These are phyloP conservation scores for Trichoderma pleuroti DNA, from an alignment of 2,329 filamentous ascomycete genomes.

Conservation along the genomic window DNA sequence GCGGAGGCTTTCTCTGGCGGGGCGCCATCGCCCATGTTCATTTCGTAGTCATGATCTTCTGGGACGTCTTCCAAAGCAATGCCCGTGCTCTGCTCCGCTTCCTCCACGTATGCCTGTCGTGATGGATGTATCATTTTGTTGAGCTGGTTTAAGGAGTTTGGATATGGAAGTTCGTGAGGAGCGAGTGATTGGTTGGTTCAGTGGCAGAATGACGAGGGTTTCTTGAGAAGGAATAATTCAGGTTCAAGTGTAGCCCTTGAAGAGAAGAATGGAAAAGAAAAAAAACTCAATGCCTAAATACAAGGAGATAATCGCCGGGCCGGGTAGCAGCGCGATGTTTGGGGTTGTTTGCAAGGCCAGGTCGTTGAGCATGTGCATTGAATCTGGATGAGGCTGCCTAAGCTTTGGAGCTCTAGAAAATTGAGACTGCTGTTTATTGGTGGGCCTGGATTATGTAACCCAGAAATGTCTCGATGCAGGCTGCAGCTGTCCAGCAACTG, in stretches of 20 bases:
- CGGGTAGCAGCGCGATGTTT: background rate
- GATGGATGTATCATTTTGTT: slow-evolving; percentile 72
- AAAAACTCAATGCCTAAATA: background rate
- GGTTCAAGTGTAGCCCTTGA: background rate
- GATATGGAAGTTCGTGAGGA: background rate
- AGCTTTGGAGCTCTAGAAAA: slow-evolving; percentile 6
- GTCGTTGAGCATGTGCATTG: background rate
- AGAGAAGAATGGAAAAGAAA: too few species aligned
- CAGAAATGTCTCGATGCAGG: background rate
- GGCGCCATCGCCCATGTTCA: slow-evolving; percentile 65
- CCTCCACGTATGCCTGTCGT: slow-evolving; percentile 91
- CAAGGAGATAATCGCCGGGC: too few species aligned
- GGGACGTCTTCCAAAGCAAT: slow-evolving; percentile 51
- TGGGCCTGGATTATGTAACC: slow-evolving; percentile 3
- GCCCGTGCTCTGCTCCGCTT: slow-evolving; percentile 57
- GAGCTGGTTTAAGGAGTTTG: background rate
- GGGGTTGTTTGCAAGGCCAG: background rate
- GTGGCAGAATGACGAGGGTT: background rate
- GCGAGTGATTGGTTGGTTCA: background rate
- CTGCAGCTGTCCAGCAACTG: background rate
- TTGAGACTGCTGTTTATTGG: slow-evolving; percentile 2
- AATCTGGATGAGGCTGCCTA: background rate
- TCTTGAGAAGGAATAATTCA: background rate
- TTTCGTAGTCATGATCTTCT: slow-evolving; percentile 78
- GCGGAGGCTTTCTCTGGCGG: slow-evolving; percentile 80